Evolutionary conservation across 768 basidiomycete genomes (phyloP), one percentile per base, ranked within the genome.

Genomic region (Kwoniella sp.): DNA sequence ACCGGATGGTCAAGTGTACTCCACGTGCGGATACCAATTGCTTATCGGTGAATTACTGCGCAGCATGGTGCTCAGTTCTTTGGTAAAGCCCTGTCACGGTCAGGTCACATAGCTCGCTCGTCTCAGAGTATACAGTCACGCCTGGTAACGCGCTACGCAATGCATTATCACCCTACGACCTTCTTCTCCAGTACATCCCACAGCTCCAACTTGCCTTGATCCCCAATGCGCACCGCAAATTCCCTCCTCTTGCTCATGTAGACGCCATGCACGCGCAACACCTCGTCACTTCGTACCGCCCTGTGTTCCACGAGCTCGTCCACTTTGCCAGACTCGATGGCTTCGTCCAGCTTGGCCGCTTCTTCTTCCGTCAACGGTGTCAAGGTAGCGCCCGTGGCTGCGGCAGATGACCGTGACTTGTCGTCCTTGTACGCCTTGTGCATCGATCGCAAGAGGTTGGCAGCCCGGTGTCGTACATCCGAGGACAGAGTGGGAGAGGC

Each of bases 401-500:
- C 32, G 3, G 22, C 36, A 5, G 19, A 22, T 1, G 38, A 38
- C 10, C 29, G 19, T 4, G 57, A 41, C 51, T 70, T 70, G 29
- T 67, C 69, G 40, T 46, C 39, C 11, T 40, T 45, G 52, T 71
- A 67, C 1, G 69, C 67, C 11, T 44, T 26, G 37, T 66, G 60
- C 2, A 71, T 41, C 2, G 48, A 48, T 27, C 48, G 36, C 0
- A 71, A 52, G 7, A 71, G 47, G n/a, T 33, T 12, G 1, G 60
- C 50, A 11, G 67, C 66, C 53, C 47, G 50, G 46, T 63, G 55
- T 17, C 69, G 57, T 5, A 71, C 66, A 33, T 71, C 69, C 6
- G 67, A 62, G 10, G 67, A 69, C 2, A 71, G 54, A 1, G 64
- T 64, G 4, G 69, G 69, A 2, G 64, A 66, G 1, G 69, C 59